These are phyloP conservation scores for Macrophomina phaseolina DNA, from an alignment of 2,329 filamentous ascomycete species.

Conservation along the genomic window DNA sequence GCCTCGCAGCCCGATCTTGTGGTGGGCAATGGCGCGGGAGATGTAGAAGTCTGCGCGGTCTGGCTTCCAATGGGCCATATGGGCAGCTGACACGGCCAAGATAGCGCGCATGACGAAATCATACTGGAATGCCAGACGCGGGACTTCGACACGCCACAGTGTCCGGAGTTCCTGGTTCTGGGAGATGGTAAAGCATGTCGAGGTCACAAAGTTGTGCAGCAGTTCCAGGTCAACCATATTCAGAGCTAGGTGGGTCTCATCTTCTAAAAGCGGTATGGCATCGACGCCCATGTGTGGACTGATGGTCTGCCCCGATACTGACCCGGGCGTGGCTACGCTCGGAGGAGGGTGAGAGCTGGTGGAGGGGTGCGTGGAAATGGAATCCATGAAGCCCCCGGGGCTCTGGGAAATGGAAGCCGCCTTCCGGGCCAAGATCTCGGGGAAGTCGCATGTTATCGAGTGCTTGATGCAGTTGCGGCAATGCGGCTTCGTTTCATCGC, in stretches of 20 bases:
- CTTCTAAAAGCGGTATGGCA: background rate
- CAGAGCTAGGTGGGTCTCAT: slow-evolving; percentile 5
- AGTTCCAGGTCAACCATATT: slow-evolving; percentile 35
- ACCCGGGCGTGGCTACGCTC: background rate
- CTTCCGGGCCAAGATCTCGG: slow-evolving; percentile 24
- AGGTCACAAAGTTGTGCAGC: slow-evolving; percentile 40
- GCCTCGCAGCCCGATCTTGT: slow-evolving; percentile 25
- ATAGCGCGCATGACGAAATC: slow-evolving; percentile 52
- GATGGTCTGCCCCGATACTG: background rate
- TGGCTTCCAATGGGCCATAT: slow-evolving; percentile 43
- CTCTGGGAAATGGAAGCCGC: background rate
- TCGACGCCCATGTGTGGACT: slow-evolving; percentile 5
- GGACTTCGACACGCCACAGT: slow-evolving; percentile 34
- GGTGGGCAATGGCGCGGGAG: slow-evolving; percentile 12
- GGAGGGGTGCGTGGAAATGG: background rate
- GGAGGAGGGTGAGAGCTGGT: background rate
- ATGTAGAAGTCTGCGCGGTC: slow-evolving; percentile 18
- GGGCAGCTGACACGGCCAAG: slow-evolving; percentile 52
- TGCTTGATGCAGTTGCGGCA: slow-evolving; percentile 42
- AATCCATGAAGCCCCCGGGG: background rate
- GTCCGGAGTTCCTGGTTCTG: slow-evolving; percentile 32
- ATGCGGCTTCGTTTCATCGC: slow-evolving; percentile 40
- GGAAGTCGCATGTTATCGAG: slow-evolving; percentile 37
- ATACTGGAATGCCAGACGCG: slow-evolving; percentile 47
- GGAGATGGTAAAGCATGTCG: slow-evolving; percentile 36